Percentiles rank a stretch among this genome's conserved stretches.
Conservation (phyloP, 305 asterid species). For the Fraxinus angustifolia region DNA sequence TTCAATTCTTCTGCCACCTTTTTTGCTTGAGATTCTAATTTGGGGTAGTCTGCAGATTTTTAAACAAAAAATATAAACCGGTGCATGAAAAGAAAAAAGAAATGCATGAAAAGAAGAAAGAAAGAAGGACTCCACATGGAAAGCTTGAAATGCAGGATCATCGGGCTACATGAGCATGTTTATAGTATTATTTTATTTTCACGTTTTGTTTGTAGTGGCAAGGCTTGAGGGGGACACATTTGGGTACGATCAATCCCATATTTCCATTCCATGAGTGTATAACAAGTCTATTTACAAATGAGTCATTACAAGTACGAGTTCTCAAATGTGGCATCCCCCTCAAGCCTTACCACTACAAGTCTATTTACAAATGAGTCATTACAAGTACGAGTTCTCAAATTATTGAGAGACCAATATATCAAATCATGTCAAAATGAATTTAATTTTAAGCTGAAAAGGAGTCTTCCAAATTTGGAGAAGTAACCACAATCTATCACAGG, state of each 20-base stretch:
- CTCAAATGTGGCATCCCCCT: no score
- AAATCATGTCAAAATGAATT: background rate
- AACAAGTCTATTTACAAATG: background rate
- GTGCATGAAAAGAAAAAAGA: constrained; percentile 1
- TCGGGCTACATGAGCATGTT: background rate
- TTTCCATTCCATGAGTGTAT: background rate
- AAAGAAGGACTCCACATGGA: background rate
- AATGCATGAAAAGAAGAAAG: no score
- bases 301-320: background rate
- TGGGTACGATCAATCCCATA: background rate
- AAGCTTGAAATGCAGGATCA: background rate
- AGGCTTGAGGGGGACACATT: background rate
- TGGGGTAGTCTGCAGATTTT: constrained; percentile 70
- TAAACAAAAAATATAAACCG: background rate
- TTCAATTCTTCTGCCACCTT: constrained; percentile 69
- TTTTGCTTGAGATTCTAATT: constrained; percentile 71
- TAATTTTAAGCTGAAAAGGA: background rate
- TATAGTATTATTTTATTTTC: background rate
- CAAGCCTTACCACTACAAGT: no score
- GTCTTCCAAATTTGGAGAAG: background rate
- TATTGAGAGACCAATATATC: background rate
- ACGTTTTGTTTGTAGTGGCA: background rate
- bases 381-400: background rate
- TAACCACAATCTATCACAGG: background rate
- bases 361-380: background rate